phyloP scores from a whole-genome alignment of 495 filamentous ascomycete species.

The Podospora pseudocomata region DNA sequence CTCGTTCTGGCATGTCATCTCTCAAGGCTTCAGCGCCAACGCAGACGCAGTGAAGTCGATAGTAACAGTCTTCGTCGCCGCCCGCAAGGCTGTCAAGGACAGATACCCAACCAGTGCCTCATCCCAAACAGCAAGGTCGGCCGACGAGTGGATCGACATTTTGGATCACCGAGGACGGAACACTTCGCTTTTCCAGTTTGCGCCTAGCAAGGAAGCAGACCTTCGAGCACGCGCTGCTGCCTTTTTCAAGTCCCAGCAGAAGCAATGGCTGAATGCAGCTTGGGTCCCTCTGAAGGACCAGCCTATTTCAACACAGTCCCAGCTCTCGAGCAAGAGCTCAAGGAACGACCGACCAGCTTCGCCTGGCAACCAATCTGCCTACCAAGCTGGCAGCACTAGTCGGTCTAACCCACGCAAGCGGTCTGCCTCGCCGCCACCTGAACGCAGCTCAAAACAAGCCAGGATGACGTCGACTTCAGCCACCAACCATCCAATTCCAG shows the following conservation, averaged over 20 bases:
- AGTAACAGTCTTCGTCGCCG: constrained; percentile 17
- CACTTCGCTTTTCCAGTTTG: neutral
- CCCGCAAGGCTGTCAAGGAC: constrained; percentile 15
- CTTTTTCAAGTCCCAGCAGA: constrained; percentile 19
- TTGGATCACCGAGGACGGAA: constrained; percentile 10
- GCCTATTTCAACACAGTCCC: neutral
- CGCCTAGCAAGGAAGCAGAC: neutral
- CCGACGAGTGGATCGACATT: constrained; percentile 28
- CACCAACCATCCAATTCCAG: neutral
- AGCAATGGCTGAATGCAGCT: constrained; percentile 16
- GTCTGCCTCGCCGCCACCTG: neutral
- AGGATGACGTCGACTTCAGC: neutral
- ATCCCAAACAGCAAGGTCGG: constrained; percentile 22
- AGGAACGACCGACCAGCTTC: too few relatives aligned
- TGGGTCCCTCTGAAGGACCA: constrained; percentile 8
- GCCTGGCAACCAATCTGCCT: too few relatives aligned
- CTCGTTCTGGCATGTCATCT: constrained; percentile 22
- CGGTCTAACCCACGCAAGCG: neutral
- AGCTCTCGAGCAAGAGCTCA: too few relatives aligned
- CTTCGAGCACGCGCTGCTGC: constrained; percentile 3
- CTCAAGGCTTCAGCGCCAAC: constrained; percentile 17
- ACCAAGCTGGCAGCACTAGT: neutral
- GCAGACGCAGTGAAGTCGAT: constrained; percentile 3
- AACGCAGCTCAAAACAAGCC: neutral
- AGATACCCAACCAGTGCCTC: constrained; percentile 4